Conservation (phyloP, 176 grass and related monocot species). For the Thinopyrum elongatum region DNA sequence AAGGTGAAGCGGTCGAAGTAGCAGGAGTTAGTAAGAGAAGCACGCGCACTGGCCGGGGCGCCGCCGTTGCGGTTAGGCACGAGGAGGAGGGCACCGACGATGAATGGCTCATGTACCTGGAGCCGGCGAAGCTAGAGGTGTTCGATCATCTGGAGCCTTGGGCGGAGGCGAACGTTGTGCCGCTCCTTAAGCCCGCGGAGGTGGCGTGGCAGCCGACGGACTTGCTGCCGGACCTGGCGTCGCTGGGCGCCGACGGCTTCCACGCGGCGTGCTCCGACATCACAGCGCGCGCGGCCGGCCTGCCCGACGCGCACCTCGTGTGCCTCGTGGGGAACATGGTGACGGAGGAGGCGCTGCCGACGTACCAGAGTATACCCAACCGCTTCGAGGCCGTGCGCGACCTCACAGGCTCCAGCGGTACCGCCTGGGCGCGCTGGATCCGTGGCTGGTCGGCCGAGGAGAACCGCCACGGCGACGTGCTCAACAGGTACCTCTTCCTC, state of each 20-base stretch:
- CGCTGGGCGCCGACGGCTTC: slow-evolving; percentile 38
- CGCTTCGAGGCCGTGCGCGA: slow-evolving; percentile 55
- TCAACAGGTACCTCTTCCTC: slow-evolving; percentile 8
- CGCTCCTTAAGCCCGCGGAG: neutral
- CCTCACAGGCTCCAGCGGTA: slow-evolving; percentile 47
- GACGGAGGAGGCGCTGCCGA: no score
- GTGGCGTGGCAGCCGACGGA: neutral
- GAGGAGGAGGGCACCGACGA: neutral
- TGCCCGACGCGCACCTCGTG: slow-evolving; percentile 67
- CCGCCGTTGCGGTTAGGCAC: neutral
- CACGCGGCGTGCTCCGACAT: slow-evolving; percentile 19
- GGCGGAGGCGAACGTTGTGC: slow-evolving; percentile 17
- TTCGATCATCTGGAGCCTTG: neutral
- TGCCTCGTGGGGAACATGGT: slow-evolving; percentile 46
- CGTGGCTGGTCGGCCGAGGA: slow-evolving; percentile 84
- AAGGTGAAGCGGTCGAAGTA: no score
- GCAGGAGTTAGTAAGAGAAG: no score
- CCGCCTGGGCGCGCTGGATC: slow-evolving; percentile 81
- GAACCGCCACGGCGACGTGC: slow-evolving; percentile 88
- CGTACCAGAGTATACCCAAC: slow-evolving; percentile 23
- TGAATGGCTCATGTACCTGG: neutral
- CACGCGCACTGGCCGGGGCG: no score
- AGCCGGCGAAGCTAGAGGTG: neutral
- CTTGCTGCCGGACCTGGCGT: slow-evolving; percentile 42
- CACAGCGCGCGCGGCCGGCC: slow-evolving; percentile 45